Percentiles rank a stretch among this genome's conserved stretches.
Conservation (phyloP, 73 alveolate genomes). For the Symbiodinium pilosum region DNA sequence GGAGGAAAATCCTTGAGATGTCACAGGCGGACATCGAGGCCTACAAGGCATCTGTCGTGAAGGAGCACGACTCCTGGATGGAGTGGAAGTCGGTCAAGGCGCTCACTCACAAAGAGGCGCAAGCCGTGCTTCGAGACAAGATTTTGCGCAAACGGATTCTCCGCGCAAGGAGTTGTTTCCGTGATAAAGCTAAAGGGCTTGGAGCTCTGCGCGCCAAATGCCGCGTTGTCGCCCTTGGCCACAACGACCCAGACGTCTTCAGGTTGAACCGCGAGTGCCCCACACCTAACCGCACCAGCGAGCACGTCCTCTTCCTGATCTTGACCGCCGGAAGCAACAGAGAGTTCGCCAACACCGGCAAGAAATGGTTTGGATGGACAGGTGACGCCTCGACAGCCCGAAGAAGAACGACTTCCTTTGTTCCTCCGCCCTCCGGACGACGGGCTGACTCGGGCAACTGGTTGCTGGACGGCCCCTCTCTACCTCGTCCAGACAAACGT, state of each 20-base stretch:
- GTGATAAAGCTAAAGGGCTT: background rate
- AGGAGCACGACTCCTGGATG: background rate
- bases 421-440: background rate
- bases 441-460: background rate
- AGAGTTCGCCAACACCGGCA: background rate
- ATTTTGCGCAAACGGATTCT: background rate
- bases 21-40: background rate
- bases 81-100: background rate
- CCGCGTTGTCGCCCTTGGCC: background rate
- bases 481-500: background rate
- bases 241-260: background rate
- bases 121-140: background rate
- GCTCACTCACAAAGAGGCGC: background rate
- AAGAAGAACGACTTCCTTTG: background rate
- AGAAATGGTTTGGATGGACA: background rate
- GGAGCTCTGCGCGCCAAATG: background rate
- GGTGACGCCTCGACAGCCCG: background rate
- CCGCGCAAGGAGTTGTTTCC: background rate
- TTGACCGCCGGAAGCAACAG: background rate
- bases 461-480: background rate
- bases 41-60: background rate
- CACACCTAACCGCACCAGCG: background rate
- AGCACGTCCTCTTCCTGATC: background rate
- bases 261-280: background rate
- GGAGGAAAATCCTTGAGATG: slow-evolving; percentile 13